Evolutionary conservation across 495 filamentous ascomycete genomes (phyloP).

Genomic region (Xylaria grammica): DNA sequence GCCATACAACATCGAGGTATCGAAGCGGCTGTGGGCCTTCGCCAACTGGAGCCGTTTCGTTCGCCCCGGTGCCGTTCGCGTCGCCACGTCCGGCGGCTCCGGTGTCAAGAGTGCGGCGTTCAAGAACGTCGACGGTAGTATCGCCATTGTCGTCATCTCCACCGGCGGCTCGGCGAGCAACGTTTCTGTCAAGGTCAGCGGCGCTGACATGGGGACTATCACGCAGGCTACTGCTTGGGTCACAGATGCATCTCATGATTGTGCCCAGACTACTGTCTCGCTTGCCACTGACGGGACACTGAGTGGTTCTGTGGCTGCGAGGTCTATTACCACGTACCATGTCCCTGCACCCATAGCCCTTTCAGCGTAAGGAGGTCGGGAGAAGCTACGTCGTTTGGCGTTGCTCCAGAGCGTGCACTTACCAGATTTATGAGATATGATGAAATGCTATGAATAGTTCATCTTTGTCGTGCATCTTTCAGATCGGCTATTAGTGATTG

Average conservation of each 20-base stretch:
- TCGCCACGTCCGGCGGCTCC: constrained; percentile 39
- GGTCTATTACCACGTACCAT: constrained; percentile 45
- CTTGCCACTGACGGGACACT: constrained; percentile 37
- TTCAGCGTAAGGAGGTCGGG: constrained; percentile 4
- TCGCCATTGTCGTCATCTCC: constrained; percentile 56
- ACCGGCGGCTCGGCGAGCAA: constrained; percentile 39
- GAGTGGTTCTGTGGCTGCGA: constrained; percentile 41
- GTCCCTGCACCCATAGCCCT: constrained; percentile 29
- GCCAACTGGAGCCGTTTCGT: constrained; percentile 57
- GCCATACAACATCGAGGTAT: constrained; percentile 44
- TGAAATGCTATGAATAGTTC: neutral
- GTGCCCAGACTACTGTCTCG: constrained; percentile 35
- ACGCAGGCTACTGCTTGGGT: constrained; percentile 42
- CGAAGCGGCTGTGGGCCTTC: constrained; percentile 59
- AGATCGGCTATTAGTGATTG: neutral
- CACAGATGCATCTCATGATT: constrained; percentile 43
- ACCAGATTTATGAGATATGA: neutral
- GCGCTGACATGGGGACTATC: constrained; percentile 20
- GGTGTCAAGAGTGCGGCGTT: constrained; percentile 55
- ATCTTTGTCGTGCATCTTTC: neutral
- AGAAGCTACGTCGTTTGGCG: neutral
- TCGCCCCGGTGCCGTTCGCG: constrained; percentile 52
- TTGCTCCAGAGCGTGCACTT: neutral
- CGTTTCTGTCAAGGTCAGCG: constrained; percentile 38
- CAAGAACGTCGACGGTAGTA: constrained; percentile 53